Conservation (phyloP, 495 filamentous ascomycete genomes). For the Neurospora sp. region DNA sequence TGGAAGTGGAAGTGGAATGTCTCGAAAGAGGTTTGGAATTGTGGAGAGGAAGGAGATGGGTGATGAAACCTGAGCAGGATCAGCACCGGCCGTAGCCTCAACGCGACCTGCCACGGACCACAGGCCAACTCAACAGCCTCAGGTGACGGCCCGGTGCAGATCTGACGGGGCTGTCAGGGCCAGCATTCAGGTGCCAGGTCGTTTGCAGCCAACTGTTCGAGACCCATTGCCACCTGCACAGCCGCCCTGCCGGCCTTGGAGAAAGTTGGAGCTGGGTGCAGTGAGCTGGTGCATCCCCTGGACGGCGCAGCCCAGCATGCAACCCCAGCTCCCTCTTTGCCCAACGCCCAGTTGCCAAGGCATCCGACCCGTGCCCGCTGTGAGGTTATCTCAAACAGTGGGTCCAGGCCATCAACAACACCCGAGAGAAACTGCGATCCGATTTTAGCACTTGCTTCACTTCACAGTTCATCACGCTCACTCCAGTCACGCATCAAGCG, state of each 20-base stretch:
- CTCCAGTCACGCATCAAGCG: background rate
- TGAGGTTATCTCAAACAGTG: background rate
- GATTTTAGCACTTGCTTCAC: background rate
- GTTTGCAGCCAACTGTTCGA: background rate
- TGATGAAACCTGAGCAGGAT: constrained; percentile 21
- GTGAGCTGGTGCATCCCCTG: background rate
- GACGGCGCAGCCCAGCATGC: background rate
- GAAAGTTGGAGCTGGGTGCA: background rate
- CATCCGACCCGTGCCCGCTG: background rate
- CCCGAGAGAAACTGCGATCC: background rate
- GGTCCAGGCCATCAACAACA: background rate
- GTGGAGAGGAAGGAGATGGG: constrained; percentile 14
- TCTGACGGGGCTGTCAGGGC: background rate
- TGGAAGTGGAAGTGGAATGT: constrained; percentile 11
- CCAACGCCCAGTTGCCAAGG: background rate
- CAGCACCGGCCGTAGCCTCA: constrained; percentile 15
- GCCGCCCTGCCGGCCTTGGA: background rate
- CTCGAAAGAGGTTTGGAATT: constrained; percentile 20
- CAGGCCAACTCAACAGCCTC: background rate
- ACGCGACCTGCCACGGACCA: background rate
- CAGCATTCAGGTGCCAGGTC: fast-evolving
- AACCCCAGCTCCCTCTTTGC: background rate
- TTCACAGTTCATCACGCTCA: background rate
- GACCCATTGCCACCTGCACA: background rate
- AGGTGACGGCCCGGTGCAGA: background rate